Base-by-base conservation (phyloP, 2,329 filamentous ascomycete species). In the Macroventuria anomochaeta region DNA sequence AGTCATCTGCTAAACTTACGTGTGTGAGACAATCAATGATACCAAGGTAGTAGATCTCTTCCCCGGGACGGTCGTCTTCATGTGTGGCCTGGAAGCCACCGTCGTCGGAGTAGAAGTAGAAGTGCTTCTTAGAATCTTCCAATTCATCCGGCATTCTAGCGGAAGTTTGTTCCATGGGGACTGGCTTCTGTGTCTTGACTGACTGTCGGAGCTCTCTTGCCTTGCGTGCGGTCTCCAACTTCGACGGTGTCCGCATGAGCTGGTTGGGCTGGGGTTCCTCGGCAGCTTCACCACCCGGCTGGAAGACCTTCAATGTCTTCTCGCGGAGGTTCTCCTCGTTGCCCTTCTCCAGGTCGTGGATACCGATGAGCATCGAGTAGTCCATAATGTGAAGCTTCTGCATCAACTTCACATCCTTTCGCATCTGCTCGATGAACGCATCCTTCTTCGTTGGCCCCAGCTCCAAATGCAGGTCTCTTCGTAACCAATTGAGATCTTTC, bases 11-110 rank as follows among this genome's bases (percentile, higher is more conserved):
- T 10, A 10, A 46, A 85, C 90, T 85, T 83, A 96, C 92, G 74
- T 97, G 91, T 66, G 95, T 99, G 67, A 99, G 81, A 75, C 95
- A 99, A 76, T 99, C 95, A 74, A 99, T 99, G 66, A 99, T 96
- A 29, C 95, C 96, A 7, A 99, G 85, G 72, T 99, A 99, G 76
- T 99, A 99, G 34, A 99, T 92, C 76, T 96, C 91, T 48, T 97
- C 91, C 2, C 89, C 93, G 1, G 90, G 86, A 13, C 80, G 79
- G 58, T 96, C 89, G 75, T 96, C 87, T 74, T 97, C 92, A 70
- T 97, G 92, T 1, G 95, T 97, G 11, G 95, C 93, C 63, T 88
- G 84, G 76, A 97, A 92, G 3, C 95, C 95, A 41, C 95, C 95
- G 70, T 97, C 93, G 63, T 97, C 93, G 53, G 88, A 86, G 72